Base-by-base conservation (phyloP, 164 flowering plant genomes). In the Stephania cephalantha region DNA sequence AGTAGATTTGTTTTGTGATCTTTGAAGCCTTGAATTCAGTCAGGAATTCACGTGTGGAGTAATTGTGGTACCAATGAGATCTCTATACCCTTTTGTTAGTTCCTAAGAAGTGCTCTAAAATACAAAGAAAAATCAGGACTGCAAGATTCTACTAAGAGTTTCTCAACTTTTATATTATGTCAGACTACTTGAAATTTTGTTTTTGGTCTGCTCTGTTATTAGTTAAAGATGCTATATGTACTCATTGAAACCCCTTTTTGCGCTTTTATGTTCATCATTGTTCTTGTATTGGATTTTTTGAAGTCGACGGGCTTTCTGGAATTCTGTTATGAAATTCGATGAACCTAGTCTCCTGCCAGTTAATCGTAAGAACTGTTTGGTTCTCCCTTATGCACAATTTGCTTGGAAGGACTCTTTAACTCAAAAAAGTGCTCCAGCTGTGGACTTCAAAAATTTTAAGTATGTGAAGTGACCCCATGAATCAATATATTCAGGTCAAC, bases 1-100 rank as follows among this genome's bases (percentile, higher is more conserved):
- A 72, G 74, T 72, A 72, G 74, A 72, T 46, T 70, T n/a, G 30
- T 69, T 25, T 42, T 70, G 7, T 66, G 69, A 58, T 25, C 69
- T 42, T 31, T 17, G 9, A 8, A 42, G 46, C 44, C 46, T 68
- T 70, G 31, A 45, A 44, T 55, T 20, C 74, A 72, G 46, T 72
- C 67, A 55, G 64, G 61, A 9, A 42, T 58, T 72, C 65, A 72
- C 67, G 65, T 55, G 74, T 55, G 18, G 72, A 70, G 74, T 50
- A 46, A 71, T 71, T 6, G 58, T 48, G 35, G 18, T 15, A 48
- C 35, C 46, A 46, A 22, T 12, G 35, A 72, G 55, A 70, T 70
- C 72, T 42, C 52, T 17, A 46, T 45, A 5, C 18, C 6, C 64
- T 15, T 1, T 12, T 58, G 7, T 58, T 58, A 58, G 18, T 58